A percentile compares a stretch with the other conserved stretches of the same genome.
phyloP scores from a whole-genome alignment of 2,329 filamentous ascomycete genomes.

The Fusarium oxysporum region DNA sequence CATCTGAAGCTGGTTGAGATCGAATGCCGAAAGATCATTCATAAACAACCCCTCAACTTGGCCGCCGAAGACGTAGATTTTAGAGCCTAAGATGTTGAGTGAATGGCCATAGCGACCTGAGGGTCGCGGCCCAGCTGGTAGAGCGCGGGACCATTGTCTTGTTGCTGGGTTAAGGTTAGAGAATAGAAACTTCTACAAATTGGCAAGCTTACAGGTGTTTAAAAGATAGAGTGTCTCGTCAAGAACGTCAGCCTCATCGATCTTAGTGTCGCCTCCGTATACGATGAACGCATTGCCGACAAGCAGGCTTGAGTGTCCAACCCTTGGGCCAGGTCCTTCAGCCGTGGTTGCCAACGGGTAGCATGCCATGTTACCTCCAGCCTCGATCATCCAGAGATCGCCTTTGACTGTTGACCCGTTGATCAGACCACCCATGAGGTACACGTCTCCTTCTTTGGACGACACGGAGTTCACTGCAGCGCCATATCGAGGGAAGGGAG shows the following conservation, averaged over 20 bases:
- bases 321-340: constrained; percentile 93
- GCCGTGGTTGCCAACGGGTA: constrained; percentile 92
- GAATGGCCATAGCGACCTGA: constrained; percentile 96
- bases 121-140: constrained; percentile 87
- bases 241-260: constrained; percentile 89
- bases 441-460: constrained; percentile 97
- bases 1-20: constrained; percentile 93
- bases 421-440: constrained; percentile 96
- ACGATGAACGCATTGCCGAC: constrained; percentile 99
- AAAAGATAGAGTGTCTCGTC: constrained; percentile 97
- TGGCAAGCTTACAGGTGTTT: constrained; percentile 84
- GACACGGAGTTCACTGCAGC: constrained; percentile 92
- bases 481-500: constrained; percentile 96
- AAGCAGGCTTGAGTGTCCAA: constrained; percentile 91
- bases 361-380: constrained; percentile 86
- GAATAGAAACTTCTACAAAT: neutral
- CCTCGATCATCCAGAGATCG: constrained; percentile 97
- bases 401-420: constrained; percentile 96
- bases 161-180: constrained; percentile 72
- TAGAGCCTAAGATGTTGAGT: constrained; percentile 94
- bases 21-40: constrained; percentile 95
- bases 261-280: constrained; percentile 97
- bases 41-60: constrained; percentile 98
- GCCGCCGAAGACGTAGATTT: constrained; percentile 96
- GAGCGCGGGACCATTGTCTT: constrained; percentile 95